Evolutionary conservation across 306 rosid species (phyloP).

Genomic region (Dryas alaskensis): DNA sequence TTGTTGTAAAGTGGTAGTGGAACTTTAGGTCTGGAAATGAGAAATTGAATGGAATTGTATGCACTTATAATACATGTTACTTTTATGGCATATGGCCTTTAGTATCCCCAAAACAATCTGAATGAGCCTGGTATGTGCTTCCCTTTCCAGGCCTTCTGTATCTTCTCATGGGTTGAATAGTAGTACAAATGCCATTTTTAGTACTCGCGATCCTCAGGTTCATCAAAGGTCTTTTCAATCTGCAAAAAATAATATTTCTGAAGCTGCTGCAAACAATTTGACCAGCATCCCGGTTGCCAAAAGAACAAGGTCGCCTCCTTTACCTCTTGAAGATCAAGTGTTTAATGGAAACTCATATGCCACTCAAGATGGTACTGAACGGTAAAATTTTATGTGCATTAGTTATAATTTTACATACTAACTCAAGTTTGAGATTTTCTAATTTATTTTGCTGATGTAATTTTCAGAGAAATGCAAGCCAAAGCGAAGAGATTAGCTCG

Average conservation of each 20-base stretch:
- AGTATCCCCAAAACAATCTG: background rate
- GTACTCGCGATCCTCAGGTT: slow-evolving; percentile 25
- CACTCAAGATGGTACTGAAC: slow-evolving; percentile 57
- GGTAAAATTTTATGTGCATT: slow-evolving; percentile 48
- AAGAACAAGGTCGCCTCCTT: slow-evolving; percentile 82
- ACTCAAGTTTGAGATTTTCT: slow-evolving; percentile 12
- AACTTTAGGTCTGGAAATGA: background rate
- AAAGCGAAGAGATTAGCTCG: slow-evolving; percentile 95
- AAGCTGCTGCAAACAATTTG: slow-evolving; percentile 30
- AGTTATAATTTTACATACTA: slow-evolving; percentile 18
- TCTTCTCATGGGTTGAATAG: slow-evolving; percentile 37
- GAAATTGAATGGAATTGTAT: background rate
- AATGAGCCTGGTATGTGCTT: slow-evolving; percentile 31
- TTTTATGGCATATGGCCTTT: background rate
- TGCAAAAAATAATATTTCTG: slow-evolving; percentile 25
- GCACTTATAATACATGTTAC: background rate
- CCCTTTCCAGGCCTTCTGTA: slow-evolving; percentile 36
- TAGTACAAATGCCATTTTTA: slow-evolving; percentile 26
- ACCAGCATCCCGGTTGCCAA: slow-evolving; percentile 44
- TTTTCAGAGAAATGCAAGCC: slow-evolving; percentile 71
- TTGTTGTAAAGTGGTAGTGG: background rate
- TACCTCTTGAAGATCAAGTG: slow-evolving; percentile 43
- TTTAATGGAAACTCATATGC: slow-evolving; percentile 43
- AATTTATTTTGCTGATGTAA: slow-evolving; percentile 11
- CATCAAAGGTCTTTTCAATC: slow-evolving; percentile 25